Base-by-base conservation (phyloP, 169 alveolate species). In the Babesia ovis region DNA sequence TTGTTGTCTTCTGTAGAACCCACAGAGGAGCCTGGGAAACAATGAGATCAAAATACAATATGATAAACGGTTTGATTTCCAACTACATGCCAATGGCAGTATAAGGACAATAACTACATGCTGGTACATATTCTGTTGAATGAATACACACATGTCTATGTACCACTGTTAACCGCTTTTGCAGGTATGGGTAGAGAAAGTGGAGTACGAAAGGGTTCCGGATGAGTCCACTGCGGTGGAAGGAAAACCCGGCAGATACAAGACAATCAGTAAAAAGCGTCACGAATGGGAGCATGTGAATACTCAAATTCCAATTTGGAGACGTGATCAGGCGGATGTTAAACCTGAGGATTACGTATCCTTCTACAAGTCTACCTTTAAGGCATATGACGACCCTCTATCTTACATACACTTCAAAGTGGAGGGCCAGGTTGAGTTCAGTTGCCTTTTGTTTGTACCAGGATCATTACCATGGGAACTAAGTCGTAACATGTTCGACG, bases 341-440 rank as follows among this genome's bases (percentile, higher is more conserved):
- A 85, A 93, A 22, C 95, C 93, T 59, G 98, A 95, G 71, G 99
- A 97, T 70, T 97, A 97, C 79, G 67, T 83, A 60, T 90, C 95
- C 43, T 95, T 97, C 86, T 97, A 96, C 84, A 95, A 96, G 84
- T 90, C 96, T 20, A 92, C 97, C 27, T 85, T 97, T 20, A 96
- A 95, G 60, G 99, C 97, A 59, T 94, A 95, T 71, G 97, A 94
- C 75, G 99, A 95, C 66, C 99, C 99, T 8, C 86, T 98, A 56
- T 93, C 98, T 39, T 95, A 96, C 92, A 95, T 96, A 11, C 99
- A 98, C 85, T 97, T 98, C 92, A 93, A 94, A 57, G 99, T 98
- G 27, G 99, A 98, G 89, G 99, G 99, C 35, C 99, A 98, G 89
- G 95, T 97, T n/a, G 98, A 96, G 57, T 98, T 97, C 95, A 97